Conservation (phyloP, 2,329 filamentous ascomycete genomes). For the Cryphonectria parasitica region DNA sequence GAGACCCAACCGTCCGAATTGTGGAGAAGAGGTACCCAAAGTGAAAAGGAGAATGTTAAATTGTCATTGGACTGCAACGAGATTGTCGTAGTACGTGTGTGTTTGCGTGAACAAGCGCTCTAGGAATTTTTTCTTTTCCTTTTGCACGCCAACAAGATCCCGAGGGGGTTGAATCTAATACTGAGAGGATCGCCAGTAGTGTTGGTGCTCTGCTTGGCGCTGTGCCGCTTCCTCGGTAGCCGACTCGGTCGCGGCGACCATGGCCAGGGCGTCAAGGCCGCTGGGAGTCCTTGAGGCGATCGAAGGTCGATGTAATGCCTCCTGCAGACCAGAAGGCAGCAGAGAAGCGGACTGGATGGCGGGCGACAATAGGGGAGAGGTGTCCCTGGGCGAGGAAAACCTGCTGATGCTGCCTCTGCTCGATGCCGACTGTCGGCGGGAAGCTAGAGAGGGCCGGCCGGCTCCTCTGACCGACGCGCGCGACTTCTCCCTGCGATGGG, state of each 20-base stretch:
- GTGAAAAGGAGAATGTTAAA: background rate
- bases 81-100: background rate
- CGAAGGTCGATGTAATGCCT: constrained; percentile 50
- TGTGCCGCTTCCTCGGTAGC: constrained; percentile 10
- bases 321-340: constrained; percentile 51
- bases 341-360: constrained; percentile 44
- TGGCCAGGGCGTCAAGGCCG: constrained; percentile 58
- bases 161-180: background rate
- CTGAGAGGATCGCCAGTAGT: constrained; percentile 32
- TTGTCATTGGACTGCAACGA: background rate
- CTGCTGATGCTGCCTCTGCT: constrained; percentile 34
- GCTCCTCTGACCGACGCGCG: constrained; percentile 43
- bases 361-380: constrained; percentile 40
- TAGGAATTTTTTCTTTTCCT: background rate
- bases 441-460: constrained; percentile 34
- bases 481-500: constrained; percentile 69
- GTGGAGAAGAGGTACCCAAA: constrained; percentile 20
- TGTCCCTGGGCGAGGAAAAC: constrained; percentile 34
- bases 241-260: constrained; percentile 49
- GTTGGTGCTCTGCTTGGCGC: constrained; percentile 50
- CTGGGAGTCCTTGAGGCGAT: constrained; percentile 47
- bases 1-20: constrained; percentile 22
- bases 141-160: background rate
- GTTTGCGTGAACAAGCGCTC: background rate
- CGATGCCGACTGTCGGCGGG: constrained; percentile 32